A percentile compares a stretch with the other conserved stretches of the same genome.
Evolutionary conservation across 2,329 filamentous ascomycete genomes (phyloP).

Genomic region (Colletotrichum cereale): DNA sequence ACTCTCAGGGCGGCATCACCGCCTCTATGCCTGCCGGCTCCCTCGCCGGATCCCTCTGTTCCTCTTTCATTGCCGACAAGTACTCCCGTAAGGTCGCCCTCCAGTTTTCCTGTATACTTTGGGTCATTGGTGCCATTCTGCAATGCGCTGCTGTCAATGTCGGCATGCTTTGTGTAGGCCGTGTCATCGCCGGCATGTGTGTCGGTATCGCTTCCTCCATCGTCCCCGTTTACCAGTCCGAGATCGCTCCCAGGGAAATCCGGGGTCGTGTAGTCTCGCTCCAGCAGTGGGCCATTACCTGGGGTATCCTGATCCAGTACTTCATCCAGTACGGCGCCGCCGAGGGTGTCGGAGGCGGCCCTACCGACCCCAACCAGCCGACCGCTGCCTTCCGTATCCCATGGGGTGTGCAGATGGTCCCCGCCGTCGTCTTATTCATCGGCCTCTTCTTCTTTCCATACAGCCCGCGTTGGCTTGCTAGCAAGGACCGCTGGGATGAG

Average conservation of each 20-base stretch:
- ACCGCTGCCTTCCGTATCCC: constrained; percentile 70
- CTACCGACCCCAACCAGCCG: constrained; percentile 63
- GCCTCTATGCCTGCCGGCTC: constrained; percentile 81
- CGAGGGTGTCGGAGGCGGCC: constrained; percentile 62
- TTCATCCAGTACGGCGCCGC: constrained; percentile 75
- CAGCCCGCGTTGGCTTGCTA: constrained; percentile 78
- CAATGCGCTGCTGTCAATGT: constrained; percentile 74
- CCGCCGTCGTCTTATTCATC: constrained; percentile 64
- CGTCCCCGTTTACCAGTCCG: constrained; percentile 78
- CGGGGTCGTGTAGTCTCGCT: constrained; percentile 70
- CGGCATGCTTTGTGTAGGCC: constrained; percentile 78
- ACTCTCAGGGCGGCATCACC: constrained; percentile 77
- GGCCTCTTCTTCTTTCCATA: constrained; percentile 72
- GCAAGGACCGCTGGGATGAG: constrained; percentile 76
- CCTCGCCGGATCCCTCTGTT: constrained; percentile 68
- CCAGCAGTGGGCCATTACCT: constrained; percentile 79
- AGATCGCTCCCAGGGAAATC: constrained; percentile 70
- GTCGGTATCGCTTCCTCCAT: constrained; percentile 81
- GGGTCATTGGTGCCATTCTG: constrained; percentile 65
- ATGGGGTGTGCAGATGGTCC: constrained; percentile 72
- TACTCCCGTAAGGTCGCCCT: constrained; percentile 63
- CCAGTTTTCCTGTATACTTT: constrained; percentile 63
- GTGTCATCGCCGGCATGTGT: constrained; percentile 78
- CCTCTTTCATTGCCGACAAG: constrained; percentile 64
- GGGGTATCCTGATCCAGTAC: constrained; percentile 76